Evolutionary conservation across 371 early-diverging fungal genomes (phyloP), one percentile per base, ranked within the genome.

Genomic region (Mucor piriformis): DNA sequence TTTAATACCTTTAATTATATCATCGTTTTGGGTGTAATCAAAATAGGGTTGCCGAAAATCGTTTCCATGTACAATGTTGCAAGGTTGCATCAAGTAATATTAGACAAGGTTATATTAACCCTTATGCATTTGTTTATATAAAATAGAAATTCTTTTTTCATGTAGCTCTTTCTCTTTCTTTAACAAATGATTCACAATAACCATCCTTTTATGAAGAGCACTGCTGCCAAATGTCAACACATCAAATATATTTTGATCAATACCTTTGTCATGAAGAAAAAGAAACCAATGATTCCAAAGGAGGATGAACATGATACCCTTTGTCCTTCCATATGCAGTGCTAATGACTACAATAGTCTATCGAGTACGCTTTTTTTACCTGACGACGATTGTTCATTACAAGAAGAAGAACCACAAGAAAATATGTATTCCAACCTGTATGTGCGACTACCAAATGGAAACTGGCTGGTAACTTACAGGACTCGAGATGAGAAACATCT

Each of bases 381-480:
- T 38, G 38, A 38, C n/a, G 38, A 38, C 16, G 13, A 13, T 34
- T 13, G 6, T 38, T n/a, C 38, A 38, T 5, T 35, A 5, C 35
- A 33, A 37, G 23, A 35, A 3, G 5, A 20, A 2, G 7, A 21
- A 29, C 35, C 34, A 6, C 37, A 51, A 21, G 21, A 6, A 7
- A 21, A 15, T 13, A 35, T 21, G 8, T 53, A 53, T n/a, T 53
- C 53, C 6, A 53, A 53, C 27, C 5, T 40, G 16, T 53, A 53
- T 16, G n/a, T 21, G 8, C 35, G 37, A 18, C 18, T 27, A 24
- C 38, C 40, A 11, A 53, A 53, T 27, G 40, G 53, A 25, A 53
- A 53, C n/a, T 40, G 53, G 40, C 40, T 53, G 0, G 40, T 53
- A 8, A 35, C 24, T 23, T 53, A 53, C 16, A 40, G 53, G 25